Conservation (phyloP, 2,329 filamentous ascomycete species). For the Chaetomium sp. region DNA sequence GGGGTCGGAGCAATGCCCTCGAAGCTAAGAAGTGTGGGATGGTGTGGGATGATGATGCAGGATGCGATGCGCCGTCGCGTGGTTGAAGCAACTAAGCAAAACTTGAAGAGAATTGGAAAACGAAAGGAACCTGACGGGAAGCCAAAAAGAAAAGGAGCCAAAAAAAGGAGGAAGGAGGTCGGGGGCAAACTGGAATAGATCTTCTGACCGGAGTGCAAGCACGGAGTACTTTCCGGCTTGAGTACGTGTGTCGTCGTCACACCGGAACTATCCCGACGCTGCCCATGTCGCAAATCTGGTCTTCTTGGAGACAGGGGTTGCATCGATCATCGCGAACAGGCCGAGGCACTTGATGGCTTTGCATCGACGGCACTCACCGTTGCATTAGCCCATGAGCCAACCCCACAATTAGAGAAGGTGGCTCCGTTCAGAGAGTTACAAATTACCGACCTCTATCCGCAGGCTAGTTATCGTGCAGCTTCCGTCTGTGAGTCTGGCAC, state of each 20-base stretch:
- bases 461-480: not conserved
- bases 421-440: not conserved
- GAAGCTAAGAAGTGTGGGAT: not conserved
- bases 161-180: not conserved
- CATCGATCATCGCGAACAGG: constrained; percentile 1
- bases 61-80: not conserved
- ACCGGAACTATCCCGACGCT: constrained; percentile 12
- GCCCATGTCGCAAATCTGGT: not conserved
- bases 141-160: not conserved
- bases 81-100: not conserved
- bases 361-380: not conserved
- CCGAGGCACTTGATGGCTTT: constrained; percentile 11
- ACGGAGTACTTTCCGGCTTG: not conserved
- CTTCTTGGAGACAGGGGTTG: not conserved
- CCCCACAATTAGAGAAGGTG: not conserved
- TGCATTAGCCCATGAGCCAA: not conserved
- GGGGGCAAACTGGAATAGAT: not conserved
- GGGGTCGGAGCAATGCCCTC: not conserved
- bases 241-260: not conserved
- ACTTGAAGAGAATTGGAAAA: not conserved
- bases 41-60: not conserved
- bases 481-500: not conserved
- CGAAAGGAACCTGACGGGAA: not conserved
- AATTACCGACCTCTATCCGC: too few relatives aligned
- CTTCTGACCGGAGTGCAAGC: too few relatives aligned